Conservation (phyloP, 2,329 filamentous ascomycete genomes). For the Venturia asperata region DNA sequence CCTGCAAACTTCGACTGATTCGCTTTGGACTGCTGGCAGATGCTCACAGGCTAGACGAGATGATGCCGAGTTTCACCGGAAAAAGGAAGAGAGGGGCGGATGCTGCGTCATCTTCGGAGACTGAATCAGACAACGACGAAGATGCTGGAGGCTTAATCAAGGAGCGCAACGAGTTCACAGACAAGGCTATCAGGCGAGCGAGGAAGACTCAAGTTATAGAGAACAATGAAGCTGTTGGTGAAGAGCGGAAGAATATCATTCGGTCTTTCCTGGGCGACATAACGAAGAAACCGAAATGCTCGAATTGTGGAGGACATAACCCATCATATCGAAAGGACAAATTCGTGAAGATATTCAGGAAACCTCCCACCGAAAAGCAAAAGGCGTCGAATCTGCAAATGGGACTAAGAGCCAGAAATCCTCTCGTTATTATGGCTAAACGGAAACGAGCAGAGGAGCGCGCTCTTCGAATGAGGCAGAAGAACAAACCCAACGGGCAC, state of each 20-base stretch:
- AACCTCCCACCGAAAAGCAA: slow-evolving; percentile 66
- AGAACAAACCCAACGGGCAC: slow-evolving; percentile 22
- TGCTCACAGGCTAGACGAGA: slow-evolving; percentile 45
- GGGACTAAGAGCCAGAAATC: slow-evolving; percentile 62
- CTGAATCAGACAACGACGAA: slow-evolving; percentile 23
- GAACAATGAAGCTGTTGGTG: slow-evolving; percentile 78
- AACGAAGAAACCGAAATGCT: slow-evolving; percentile 62
- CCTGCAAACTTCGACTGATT: slow-evolving; percentile 78
- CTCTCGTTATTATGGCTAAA: slow-evolving; percentile 54
- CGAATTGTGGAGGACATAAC: slow-evolving; percentile 62
- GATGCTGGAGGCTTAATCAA: slow-evolving; percentile 46
- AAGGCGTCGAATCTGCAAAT: slow-evolving; percentile 66
- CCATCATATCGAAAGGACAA: slow-evolving; percentile 83
- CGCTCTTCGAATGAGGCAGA: slow-evolving; percentile 41
- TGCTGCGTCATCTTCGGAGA: slow-evolving; percentile 23
- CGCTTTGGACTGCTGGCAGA: slow-evolving; percentile 75
- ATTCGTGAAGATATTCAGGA: slow-evolving; percentile 90
- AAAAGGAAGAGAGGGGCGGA: slow-evolving; percentile 13
- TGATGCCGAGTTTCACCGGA: slow-evolving; percentile 43
- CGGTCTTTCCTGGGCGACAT: slow-evolving; percentile 76
- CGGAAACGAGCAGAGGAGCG: slow-evolving; percentile 56
- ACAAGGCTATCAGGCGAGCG: slow-evolving; percentile 58
- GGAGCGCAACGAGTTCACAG: slow-evolving; percentile 62
- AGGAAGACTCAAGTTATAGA: slow-evolving; percentile 39
- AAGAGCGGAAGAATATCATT: slow-evolving; percentile 67